Conservation (phyloP, 2,329 filamentous ascomycete species). For the Tolypocladium guangdongense region DNA sequence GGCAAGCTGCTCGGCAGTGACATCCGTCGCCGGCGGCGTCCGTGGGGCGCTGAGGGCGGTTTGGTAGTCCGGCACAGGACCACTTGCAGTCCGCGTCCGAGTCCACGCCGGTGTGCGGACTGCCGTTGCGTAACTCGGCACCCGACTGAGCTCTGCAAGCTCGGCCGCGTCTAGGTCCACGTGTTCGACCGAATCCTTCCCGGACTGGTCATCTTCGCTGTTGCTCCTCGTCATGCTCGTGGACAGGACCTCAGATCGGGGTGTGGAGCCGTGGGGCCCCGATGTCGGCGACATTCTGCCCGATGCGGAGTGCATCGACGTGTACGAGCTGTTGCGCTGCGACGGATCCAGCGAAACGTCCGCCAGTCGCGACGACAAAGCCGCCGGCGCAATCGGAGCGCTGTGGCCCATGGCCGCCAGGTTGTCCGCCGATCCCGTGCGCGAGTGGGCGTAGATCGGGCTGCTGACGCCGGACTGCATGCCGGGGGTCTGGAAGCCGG, state of each 20-base stretch:
- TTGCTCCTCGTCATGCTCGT: constrained; percentile 40
- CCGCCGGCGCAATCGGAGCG: constrained; percentile 32
- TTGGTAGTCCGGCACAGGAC: constrained; percentile 54
- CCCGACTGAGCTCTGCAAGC: constrained; percentile 56
- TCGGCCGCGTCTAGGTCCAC: constrained; percentile 47
- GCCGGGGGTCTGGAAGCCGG: constrained; percentile 68
- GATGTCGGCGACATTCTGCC: constrained; percentile 33
- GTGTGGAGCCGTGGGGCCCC: constrained; percentile 20
- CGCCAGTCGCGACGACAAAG: constrained; percentile 56
- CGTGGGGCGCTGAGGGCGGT: constrained; percentile 45
- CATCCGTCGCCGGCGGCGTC: constrained; percentile 30
- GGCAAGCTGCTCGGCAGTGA: constrained; percentile 14
- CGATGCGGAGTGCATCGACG: constrained; percentile 30
- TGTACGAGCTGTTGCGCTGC: constrained; percentile 34
- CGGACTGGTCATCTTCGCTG: constrained; percentile 40
- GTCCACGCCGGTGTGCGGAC: constrained; percentile 52
- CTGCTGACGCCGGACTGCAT: constrained; percentile 66
- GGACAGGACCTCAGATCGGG: constrained; percentile 32
- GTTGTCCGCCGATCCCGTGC: constrained; percentile 73
- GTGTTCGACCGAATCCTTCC: constrained; percentile 45
- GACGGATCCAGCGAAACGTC: constrained; percentile 48
- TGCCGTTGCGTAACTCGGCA: constrained; percentile 68
- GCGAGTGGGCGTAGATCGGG: constrained; percentile 61
- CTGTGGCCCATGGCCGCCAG: constrained; percentile 39
- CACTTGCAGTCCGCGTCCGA: constrained; percentile 35